Base-by-base conservation (phyloP, 2,329 filamentous ascomycete genomes). In the Cladosporium oxysporum region DNA sequence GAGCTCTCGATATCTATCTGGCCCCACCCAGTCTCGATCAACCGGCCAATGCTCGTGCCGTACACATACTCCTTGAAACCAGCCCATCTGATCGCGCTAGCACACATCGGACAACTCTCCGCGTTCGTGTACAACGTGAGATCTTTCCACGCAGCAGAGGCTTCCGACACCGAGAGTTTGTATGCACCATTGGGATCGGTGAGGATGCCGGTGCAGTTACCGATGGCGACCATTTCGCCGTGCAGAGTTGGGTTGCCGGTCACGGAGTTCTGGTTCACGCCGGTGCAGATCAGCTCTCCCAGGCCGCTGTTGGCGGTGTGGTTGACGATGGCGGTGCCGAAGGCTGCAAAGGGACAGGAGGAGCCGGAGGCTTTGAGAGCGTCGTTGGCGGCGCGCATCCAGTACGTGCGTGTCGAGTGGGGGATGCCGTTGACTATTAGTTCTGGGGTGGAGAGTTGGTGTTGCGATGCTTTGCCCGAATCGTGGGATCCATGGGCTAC, bases 71-170 rank as follows among this genome's bases (percentile, higher is more conserved):
- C 85, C 41, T 76, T 78, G 75, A 87, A 85, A 0, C 83, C 83
- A 0, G 83, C 78, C 83, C 83, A 86, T 1, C 83, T 80, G 67
- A 87, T 85, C 0, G 84, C 84, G 8, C 83, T 81, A 1, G 85
- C 83, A 69, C 85, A 87, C 81, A 87, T 87, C 7, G 84, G 82
- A 72, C 85, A 87, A 65, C 81, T 83, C 73, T 87, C 84, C 2
- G 81, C 84, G 72, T 84, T 87, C 29, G 84, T 87, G 73, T 87
- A 87, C 3, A 87, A 74, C 5, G 80, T 80, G n/a, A 87, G 73
- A 21, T 77, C 69, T 2, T 73, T 65, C 68, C 84, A 85, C 0
- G 84, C 84, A 2, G 70, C 72, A 14, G 79, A 71, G 0, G 82
- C 79, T 65, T 82, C 77, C 10, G 71, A 59, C 0, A 79, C 70